These are phyloP conservation scores for Cladorrhinum samala DNA, from an alignment of 495 filamentous ascomycete genomes.

Conservation along the genomic window DNA sequence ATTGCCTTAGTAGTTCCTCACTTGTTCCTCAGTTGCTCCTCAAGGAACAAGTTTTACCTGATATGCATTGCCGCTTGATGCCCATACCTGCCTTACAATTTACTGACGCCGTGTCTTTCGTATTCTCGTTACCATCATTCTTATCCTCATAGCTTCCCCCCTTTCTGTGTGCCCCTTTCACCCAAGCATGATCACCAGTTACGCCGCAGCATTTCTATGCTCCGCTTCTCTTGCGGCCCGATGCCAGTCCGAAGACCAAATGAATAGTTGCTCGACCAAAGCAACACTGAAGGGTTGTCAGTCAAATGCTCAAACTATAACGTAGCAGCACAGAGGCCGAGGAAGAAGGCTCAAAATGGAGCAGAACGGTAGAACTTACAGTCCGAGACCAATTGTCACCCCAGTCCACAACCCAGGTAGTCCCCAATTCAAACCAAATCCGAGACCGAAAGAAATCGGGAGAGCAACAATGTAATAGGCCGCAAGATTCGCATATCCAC, in stretches of 20 bases:
- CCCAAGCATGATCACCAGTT: too few species aligned
- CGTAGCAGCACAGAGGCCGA: not conserved
- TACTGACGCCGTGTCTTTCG: too few species aligned
- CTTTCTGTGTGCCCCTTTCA: too few species aligned
- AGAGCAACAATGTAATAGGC: slow-evolving; percentile 82
- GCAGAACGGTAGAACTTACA: slow-evolving; percentile 35
- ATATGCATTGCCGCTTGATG: too few species aligned
- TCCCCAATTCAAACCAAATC: slow-evolving; percentile 66
- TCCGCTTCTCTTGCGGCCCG: slow-evolving; percentile 67
- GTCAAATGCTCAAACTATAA: slow-evolving; percentile 10
- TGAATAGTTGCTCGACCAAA: slow-evolving; percentile 58
- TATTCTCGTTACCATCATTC: not conserved
- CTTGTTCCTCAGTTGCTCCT: too few species aligned
- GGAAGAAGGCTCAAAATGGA: not conserved
- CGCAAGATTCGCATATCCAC: slow-evolving; percentile 78
- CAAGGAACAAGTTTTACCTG: too few species aligned
- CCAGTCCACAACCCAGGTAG: slow-evolving; percentile 76
- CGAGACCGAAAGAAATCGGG: slow-evolving; percentile 72
- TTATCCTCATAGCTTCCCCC: too few species aligned
- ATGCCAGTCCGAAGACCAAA: slow-evolving; percentile 64
- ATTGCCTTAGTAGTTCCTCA: too few species aligned
- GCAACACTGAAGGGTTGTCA: slow-evolving; percentile 42
- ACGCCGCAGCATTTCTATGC: slow-evolving; percentile 56
- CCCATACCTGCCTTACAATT: too few species aligned
- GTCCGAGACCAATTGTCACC: slow-evolving; percentile 60